These are phyloP conservation scores for Nosema muscidifuracis DNA, from an alignment of 371 early-diverging fungal species.

Conservation along the genomic window DNA sequence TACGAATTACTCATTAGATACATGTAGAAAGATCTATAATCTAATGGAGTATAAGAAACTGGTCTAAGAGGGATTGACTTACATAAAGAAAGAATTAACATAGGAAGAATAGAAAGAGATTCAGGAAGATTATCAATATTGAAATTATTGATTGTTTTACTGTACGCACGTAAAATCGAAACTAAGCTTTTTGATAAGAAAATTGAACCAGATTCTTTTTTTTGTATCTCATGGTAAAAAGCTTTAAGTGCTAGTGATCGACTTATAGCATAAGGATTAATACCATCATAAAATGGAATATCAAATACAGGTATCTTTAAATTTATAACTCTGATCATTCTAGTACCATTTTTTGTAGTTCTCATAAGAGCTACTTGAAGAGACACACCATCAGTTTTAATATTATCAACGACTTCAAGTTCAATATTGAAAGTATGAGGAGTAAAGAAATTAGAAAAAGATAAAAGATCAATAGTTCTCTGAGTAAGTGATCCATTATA, in stretches of 20 bases:
- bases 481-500: constrained; percentile 68
- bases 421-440: constrained; percentile 84
- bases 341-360: constrained; percentile 70
- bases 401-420: constrained; percentile 72
- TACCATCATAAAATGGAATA: constrained; percentile 24
- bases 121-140: constrained; percentile 14
- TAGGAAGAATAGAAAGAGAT: constrained; percentile 49
- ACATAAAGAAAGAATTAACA: constrained; percentile 32
- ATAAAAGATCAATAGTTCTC: constrained; percentile 82
- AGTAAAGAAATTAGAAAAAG: constrained; percentile 82
- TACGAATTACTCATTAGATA: constrained; percentile 46
- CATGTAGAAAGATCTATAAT: constrained; percentile 53
- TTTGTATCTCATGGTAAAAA: constrained; percentile 43
- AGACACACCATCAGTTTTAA: constrained; percentile 71
- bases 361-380: constrained; percentile 91
- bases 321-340: constrained; percentile 87
- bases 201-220: constrained; percentile 40
- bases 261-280: constrained; percentile 48
- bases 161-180: constrained; percentile 28
- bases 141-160: constrained; percentile 22
- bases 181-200: constrained; percentile 33
- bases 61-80: constrained; percentile 59
- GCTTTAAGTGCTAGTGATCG: constrained; percentile 50
- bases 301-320: constrained; percentile 71
- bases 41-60: constrained; percentile 48